Percentiles rank a stretch among this genome's conserved stretches.
phyloP scores from a whole-genome alignment of 2,329 filamentous ascomycete genomes.

The Harringtonia lauricola region DNA sequence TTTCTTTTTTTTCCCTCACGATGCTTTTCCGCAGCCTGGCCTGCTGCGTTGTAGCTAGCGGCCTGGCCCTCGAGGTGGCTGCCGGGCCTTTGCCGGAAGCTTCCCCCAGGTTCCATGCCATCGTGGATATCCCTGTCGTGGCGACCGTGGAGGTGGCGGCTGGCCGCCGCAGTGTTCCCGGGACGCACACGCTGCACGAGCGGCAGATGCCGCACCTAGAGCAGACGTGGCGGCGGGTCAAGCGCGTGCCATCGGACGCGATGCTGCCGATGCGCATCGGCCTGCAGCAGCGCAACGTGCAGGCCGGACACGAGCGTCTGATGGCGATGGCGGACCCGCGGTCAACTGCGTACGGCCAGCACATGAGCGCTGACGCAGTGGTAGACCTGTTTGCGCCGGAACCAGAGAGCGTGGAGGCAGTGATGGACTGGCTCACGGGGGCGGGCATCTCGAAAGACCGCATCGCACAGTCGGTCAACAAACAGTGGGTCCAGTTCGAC shows the following conservation, averaged over 20 bases:
- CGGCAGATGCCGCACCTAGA: constrained; percentile 17
- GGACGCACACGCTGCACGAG: constrained; percentile 20
- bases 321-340: constrained; percentile 19
- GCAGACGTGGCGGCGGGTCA: constrained; percentile 15
- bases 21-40: constrained; percentile 3
- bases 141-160: background rate
- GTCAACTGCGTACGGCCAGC: constrained; percentile 23
- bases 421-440: constrained; percentile 20
- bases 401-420: constrained; percentile 19
- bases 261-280: constrained; percentile 15
- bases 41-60: constrained; percentile 1
- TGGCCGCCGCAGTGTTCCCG: constrained; percentile 1
- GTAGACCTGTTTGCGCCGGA: constrained; percentile 25
- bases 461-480: constrained; percentile 12
- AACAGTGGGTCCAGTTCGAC: constrained; percentile 18
- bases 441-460: constrained; percentile 18
- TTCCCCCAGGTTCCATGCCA: background rate
- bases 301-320: constrained; percentile 18
- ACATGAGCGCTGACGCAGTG: constrained; percentile 25
- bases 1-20: background rate
- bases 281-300: constrained; percentile 17
- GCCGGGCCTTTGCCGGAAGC: background rate
- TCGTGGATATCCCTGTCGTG: background rate
- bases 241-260: constrained; percentile 13
- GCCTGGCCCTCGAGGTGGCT: constrained; percentile 2